Conservation (phyloP, 805 yeast species). For the Naumovozyma baii region DNA sequence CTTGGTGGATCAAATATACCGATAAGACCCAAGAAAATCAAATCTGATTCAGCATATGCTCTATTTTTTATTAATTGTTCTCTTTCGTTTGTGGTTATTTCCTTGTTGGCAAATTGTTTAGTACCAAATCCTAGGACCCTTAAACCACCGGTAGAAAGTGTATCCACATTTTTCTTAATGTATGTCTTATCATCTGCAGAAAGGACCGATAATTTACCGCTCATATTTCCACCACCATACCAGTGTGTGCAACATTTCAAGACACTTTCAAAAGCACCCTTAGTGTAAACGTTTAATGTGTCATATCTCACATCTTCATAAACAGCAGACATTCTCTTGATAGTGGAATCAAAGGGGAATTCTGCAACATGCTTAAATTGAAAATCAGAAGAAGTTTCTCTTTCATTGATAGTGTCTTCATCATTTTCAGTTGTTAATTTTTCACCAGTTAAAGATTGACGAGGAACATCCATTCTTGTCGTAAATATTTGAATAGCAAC, state of each 20-base stretch:
- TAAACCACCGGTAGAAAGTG: slow-evolving; percentile 71
- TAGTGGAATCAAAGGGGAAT: slow-evolving; percentile 72
- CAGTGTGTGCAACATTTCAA: slow-evolving; percentile 52
- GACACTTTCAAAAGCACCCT: slow-evolving; percentile 84
- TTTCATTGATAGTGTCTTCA: slow-evolving; percentile 33
- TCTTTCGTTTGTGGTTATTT: slow-evolving; percentile 26
- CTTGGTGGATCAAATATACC: slow-evolving; percentile 99
- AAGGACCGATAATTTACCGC: slow-evolving; percentile 41
- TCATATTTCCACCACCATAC: slow-evolving; percentile 37
- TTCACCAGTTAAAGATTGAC: slow-evolving; percentile 37
- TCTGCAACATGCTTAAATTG: slow-evolving; percentile 53
- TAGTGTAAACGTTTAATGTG: slow-evolving; percentile 54
- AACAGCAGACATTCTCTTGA: slow-evolving; percentile 81
- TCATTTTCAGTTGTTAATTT: slow-evolving; percentile 14
- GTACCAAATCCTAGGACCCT: slow-evolving; percentile 76
- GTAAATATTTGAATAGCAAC: slow-evolving; percentile 77
- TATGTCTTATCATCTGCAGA: slow-evolving; percentile 39
- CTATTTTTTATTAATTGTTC: slow-evolving; percentile 20
- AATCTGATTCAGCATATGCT: slow-evolving; percentile 42
- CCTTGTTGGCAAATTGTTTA: slow-evolving; percentile 25
- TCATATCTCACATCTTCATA: slow-evolving; percentile 48
- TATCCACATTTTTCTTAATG: slow-evolving; percentile 48
- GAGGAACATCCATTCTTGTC: slow-evolving; percentile 43
- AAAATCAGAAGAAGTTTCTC: slow-evolving; percentile 34
- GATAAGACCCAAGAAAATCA: slow-evolving; percentile 72